Evolutionary conservation across 2,329 filamentous ascomycete species (phyloP).

Genomic region (Cercospora zeina): DNA sequence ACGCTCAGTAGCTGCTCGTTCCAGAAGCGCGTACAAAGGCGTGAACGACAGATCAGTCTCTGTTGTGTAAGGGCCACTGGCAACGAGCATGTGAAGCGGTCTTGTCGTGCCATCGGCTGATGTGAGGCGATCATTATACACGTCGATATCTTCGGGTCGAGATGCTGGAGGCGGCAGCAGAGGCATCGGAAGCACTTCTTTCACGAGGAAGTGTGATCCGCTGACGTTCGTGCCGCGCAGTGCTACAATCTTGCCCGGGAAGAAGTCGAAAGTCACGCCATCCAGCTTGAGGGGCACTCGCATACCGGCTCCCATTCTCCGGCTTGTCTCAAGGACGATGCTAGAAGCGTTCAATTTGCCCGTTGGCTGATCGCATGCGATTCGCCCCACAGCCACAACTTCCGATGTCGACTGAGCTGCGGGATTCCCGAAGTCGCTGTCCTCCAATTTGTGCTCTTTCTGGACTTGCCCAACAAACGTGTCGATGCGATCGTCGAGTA

Average conservation of each 20-base stretch:
- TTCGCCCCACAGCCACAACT: slow-evolving; percentile 85
- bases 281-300: slow-evolving; percentile 78
- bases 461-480: slow-evolving; percentile 76
- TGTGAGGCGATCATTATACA: slow-evolving; percentile 67
- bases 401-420: slow-evolving; percentile 81
- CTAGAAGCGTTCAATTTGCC: slow-evolving; percentile 84
- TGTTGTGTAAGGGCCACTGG: slow-evolving; percentile 85
- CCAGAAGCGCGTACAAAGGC: slow-evolving; percentile 77
- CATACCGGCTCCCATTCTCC: slow-evolving; percentile 77
- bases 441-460: slow-evolving; percentile 72
- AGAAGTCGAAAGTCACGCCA: slow-evolving; percentile 75
- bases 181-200: slow-evolving; percentile 73
- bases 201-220: slow-evolving; percentile 77
- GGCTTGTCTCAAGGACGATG: slow-evolving; percentile 82
- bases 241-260: slow-evolving; percentile 91
- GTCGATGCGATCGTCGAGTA: slow-evolving; percentile 92
- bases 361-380: slow-evolving; percentile 83
- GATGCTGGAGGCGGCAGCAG: slow-evolving; percentile 74
- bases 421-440: slow-evolving; percentile 82
- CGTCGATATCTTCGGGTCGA: slow-evolving; percentile 62
- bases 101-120: slow-evolving; percentile 60
- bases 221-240: slow-evolving; percentile 83
- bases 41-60: slow-evolving; percentile 92
- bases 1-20: slow-evolving; percentile 69
- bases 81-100: slow-evolving; percentile 75